Percentiles rank a stretch among this genome's conserved stretches.
Conservation (phyloP, 1,139 yeast genomes). For the Yamadazyma oceani region DNA sequence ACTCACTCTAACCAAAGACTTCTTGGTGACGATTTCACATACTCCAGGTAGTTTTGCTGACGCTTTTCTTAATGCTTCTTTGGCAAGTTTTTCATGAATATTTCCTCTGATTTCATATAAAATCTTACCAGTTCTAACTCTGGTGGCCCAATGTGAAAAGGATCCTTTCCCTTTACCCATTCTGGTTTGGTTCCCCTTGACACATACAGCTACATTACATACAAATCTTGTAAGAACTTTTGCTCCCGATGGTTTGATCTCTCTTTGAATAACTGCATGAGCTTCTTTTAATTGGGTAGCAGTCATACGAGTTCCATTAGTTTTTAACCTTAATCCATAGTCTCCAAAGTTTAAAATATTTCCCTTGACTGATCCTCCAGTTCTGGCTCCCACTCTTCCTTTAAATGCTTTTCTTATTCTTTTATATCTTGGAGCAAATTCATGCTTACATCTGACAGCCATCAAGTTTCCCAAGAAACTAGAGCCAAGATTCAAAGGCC, state of each 20-base stretch:
- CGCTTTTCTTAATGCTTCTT: slow-evolving; percentile 90
- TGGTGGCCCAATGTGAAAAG: slow-evolving; percentile 94
- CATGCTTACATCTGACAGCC: slow-evolving; percentile 64
- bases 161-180: slow-evolving; percentile 99
- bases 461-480: slow-evolving; percentile 4
- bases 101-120: slow-evolving; percentile 80
- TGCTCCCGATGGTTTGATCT: slow-evolving; percentile 72
- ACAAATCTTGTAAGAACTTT: slow-evolving; percentile 76
- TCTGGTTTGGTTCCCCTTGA: slow-evolving; percentile 98
- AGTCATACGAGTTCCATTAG: slow-evolving; percentile 83
- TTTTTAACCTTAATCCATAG: slow-evolving; percentile 82
- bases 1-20: slow-evolving; percentile 72
- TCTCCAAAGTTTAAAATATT: slow-evolving; percentile 77
- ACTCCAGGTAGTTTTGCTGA: slow-evolving; percentile 90
- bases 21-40: slow-evolving; percentile 77
- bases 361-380: slow-evolving; percentile 93
- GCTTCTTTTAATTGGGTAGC: slow-evolving; percentile 93
- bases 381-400: slow-evolving; percentile 92
- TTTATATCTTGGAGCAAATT: slow-evolving; percentile 82
- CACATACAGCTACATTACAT: slow-evolving; percentile 87
- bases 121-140: slow-evolving; percentile 95
- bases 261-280: slow-evolving; percentile 79
- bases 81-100: slow-evolving; percentile 86
- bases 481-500: too few species aligned
- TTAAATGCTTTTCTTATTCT: slow-evolving; percentile 80